phyloP scores from a whole-genome alignment of 192 early-diverging fungal species.

The Obelidium mucronatum region DNA sequence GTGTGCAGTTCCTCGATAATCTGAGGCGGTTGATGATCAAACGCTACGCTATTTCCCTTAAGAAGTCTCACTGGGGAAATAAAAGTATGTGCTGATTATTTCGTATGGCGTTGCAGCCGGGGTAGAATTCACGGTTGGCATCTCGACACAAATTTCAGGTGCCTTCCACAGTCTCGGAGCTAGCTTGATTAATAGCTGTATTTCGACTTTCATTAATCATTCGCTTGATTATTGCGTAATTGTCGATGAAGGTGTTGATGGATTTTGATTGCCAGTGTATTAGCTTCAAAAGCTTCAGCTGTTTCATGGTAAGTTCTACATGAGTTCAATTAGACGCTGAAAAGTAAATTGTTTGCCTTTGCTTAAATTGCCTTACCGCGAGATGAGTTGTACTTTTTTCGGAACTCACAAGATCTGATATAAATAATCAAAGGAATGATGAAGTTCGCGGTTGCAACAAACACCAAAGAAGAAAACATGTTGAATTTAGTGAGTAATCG shows the following conservation, averaged over 20 bases:
- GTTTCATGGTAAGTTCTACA: conserved; percentile 46
- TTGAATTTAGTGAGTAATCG: conserved; percentile 45
- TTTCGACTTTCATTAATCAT: neutral
- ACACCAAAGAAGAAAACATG: conserved; percentile 58
- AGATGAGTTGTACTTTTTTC: conserved; percentile 49
- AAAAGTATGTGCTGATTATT: too few relatives aligned
- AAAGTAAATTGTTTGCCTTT: neutral
- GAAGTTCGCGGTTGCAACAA: conserved; percentile 64
- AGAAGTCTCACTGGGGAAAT: too few relatives aligned
- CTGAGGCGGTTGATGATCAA: too few relatives aligned
- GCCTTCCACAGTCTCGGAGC: too few relatives aligned
- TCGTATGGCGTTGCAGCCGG: too few relatives aligned
- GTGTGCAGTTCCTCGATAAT: too few relatives aligned
- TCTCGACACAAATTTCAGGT: too few relatives aligned
- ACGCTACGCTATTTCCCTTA: too few relatives aligned
- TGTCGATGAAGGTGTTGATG: conserved; percentile 57
- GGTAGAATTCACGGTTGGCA: too few relatives aligned
- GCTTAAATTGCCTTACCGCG: conserved; percentile 31
- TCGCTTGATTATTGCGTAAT: conserved; percentile 15
- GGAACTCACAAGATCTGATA: conserved; percentile 55
- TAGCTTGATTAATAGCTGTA: too few relatives aligned
- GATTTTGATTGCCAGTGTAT: conserved; percentile 56
- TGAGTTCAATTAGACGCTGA: neutral
- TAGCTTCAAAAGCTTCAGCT: conserved; percentile 50
- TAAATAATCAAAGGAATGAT: conserved; percentile 64